Evolutionary conservation across 2,329 filamentous ascomycete species (phyloP), one percentile per base, ranked within the genome.

Genomic region (Coniochaeta ligniaria): DNA sequence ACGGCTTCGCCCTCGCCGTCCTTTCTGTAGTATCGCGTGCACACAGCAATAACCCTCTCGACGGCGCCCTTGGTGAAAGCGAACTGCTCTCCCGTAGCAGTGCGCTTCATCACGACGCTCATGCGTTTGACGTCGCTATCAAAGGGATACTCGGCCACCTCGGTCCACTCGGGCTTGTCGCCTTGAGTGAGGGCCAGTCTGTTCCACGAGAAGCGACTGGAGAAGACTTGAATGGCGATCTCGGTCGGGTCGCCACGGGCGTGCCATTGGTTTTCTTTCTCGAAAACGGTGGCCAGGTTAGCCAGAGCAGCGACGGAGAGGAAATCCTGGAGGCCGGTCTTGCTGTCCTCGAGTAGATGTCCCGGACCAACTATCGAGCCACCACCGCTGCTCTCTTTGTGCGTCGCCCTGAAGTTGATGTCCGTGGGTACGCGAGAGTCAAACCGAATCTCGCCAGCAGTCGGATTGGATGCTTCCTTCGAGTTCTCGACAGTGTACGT

Each of bases 91-190:
- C 70, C 68, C 26, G 74, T 73, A 50, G 67, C 71, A 8, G 72
- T 71, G 50, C 69, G 65, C 11, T 70, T 68, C 73, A 88, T 90
- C 31, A 90, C 81, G 57, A 91, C 87, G 41, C 86, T 88, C 88
- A 91, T 91, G 61, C 87, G 82, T 75, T 91, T 91, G 72, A 88
- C 83, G 41, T 84, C 83, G 0, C 87, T 90, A 70, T 91, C 88
- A 67, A 91, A 91, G 2, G 88, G 87, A 59, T 87, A 87, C 67
- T 91, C 89, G 1, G 84, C 81, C 11, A 89, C 67, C 52, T 87
- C 74, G 43, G 74, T 57, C 67, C 66, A 68, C 52, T 72, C 24
- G 71, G 69, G 26, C 71, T 66, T 11, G 76, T 45, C 36, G 26
- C 56, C 56, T 16, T 45, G 35, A 1, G 56, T 61, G 22, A 79